Percentiles rank a stretch among this genome's conserved stretches.
Conservation (phyloP, 371 early-diverging fungal species). For the Apophysomyces variabilis region DNA sequence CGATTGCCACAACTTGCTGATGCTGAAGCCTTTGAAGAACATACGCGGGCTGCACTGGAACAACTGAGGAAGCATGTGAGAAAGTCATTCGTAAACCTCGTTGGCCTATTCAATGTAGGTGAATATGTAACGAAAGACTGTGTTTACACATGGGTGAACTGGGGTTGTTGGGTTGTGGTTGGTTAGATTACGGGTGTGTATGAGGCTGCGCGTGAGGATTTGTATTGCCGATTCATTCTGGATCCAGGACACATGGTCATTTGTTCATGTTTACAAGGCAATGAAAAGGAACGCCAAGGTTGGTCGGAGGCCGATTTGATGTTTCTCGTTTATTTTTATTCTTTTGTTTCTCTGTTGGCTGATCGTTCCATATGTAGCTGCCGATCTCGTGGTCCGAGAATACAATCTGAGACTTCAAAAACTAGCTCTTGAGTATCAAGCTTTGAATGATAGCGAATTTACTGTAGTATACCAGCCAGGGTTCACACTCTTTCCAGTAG, state of each 20-base stretch:
- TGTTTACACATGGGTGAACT: constrained; percentile 1
- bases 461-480: constrained; percentile 68
- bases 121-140: background rate
- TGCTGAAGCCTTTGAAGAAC: constrained; percentile 53
- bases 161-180: background rate
- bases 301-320: background rate
- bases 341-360: background rate
- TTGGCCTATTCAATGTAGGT: constrained; percentile 62
- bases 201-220: constrained; percentile 60
- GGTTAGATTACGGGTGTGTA: constrained; percentile 56
- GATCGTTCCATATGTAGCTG: constrained; percentile 35
- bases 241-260: constrained; percentile 55
- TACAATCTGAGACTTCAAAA: constrained; percentile 62
- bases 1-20: constrained; percentile 44
- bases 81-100: constrained; percentile 62
- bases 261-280: constrained; percentile 58
- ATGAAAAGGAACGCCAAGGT: constrained; percentile 55
- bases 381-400: constrained; percentile 55
- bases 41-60: constrained; percentile 42
- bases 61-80: constrained; percentile 47
- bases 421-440: constrained; percentile 54
- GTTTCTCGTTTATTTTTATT: background rate
- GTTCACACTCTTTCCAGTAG: constrained; percentile 57
- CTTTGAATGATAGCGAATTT: constrained; percentile 44
- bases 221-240: constrained; percentile 59